These are phyloP conservation scores for Geoglossum cookeanum DNA, from an alignment of 2,329 filamentous ascomycete genomes.

Conservation along the genomic window DNA sequence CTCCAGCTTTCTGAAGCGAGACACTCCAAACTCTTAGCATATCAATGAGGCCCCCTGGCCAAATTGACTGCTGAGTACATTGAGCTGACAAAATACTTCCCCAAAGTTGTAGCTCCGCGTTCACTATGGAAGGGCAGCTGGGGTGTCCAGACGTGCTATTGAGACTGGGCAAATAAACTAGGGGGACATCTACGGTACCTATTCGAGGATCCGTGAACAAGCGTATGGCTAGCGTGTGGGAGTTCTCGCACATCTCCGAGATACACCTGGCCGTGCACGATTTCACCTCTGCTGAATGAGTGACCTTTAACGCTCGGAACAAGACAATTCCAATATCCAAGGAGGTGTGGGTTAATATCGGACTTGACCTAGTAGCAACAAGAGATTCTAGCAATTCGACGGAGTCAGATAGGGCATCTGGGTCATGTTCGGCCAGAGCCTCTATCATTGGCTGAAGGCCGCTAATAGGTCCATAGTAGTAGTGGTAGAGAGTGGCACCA, in stretches of 20 bases:
- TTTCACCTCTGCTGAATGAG: background rate
- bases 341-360: background rate
- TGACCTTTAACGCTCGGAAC: background rate
- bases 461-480: background rate
- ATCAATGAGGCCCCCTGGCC: background rate
- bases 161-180: too few relatives aligned
- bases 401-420: background rate
- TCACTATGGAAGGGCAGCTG: background rate
- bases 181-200: background rate
- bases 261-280: background rate
- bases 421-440: background rate
- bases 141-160: background rate
- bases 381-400: background rate
- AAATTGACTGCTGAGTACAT: background rate
- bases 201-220: too few relatives aligned
- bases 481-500: background rate
- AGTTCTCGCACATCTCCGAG: background rate
- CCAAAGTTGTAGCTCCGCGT: conserved; percentile 1
- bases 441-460: background rate
- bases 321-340: background rate
- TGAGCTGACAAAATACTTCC: background rate
- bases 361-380: background rate
- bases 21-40: background rate
- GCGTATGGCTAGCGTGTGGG: background rate
- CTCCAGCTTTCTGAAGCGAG: background rate